Conservation (phyloP, 495 filamentous ascomycete genomes). For the Tuber borchii region DNA sequence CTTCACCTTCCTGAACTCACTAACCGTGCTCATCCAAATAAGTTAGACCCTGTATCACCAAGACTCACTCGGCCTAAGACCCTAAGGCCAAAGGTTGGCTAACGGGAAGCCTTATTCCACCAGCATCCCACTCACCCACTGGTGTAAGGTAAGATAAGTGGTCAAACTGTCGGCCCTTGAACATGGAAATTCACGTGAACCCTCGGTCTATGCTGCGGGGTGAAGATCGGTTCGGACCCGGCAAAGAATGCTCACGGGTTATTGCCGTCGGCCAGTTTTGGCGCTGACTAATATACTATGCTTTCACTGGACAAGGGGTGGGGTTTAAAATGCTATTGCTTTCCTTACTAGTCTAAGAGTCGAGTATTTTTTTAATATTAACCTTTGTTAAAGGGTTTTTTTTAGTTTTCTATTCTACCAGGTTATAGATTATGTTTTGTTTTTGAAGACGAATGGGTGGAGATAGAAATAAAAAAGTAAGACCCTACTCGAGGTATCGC, state of each 20-base stretch:
- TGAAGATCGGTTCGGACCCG: not conserved
- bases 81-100: no score
- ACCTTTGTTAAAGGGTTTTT: not conserved
- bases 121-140: no score
- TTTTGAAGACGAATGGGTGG: not conserved
- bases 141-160: no score
- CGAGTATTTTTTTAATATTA: no score
- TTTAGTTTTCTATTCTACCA: not conserved
- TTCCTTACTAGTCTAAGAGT: not conserved
- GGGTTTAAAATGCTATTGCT: not conserved
- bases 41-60: not conserved
- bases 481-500: no score
- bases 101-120: no score
- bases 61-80: not conserved
- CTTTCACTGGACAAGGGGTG: not conserved
- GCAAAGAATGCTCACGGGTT: not conserved
- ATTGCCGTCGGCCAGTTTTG: not conserved
- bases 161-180: no score
- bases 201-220: not conserved
- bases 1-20: not conserved
- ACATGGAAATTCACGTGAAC: no score
- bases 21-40: not conserved
- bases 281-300: not conserved
- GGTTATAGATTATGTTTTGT: not conserved
- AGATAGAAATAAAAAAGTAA: not conserved